A percentile compares a stretch with the other conserved stretches of the same genome.
phyloP scores from a whole-genome alignment of 1,284 basidiomycete genomes.

The Violaceomyces palustris region DNA sequence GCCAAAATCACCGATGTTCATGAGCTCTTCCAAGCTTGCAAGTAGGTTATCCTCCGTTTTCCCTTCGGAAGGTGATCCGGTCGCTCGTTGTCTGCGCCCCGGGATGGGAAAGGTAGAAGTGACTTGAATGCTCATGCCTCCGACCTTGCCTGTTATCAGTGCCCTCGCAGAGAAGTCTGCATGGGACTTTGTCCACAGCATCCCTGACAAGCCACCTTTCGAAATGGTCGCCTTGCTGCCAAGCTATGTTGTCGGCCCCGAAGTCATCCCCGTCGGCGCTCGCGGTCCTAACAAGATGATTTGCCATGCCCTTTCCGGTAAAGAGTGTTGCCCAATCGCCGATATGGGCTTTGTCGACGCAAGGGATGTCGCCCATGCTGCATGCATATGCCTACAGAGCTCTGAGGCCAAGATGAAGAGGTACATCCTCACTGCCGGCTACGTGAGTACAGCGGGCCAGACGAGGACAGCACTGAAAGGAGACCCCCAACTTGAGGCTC shows the following conservation, averaged over 20 bases:
- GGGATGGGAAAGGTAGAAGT: no score
- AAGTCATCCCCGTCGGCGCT: not conserved
- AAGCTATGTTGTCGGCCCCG: not conserved
- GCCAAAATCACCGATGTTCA: not conserved
- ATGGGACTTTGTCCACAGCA: not conserved
- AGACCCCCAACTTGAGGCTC: not conserved
- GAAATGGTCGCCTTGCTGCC: not conserved
- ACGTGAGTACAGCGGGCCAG: no score
- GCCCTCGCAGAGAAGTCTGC: slow-evolving; percentile 1
- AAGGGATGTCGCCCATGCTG: not conserved
- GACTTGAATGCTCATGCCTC: no score
- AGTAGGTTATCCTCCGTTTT: slow-evolving; percentile 1
- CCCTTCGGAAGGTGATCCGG: no score
- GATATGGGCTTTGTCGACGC: not conserved
- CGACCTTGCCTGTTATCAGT: not conserved
- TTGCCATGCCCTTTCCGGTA: not conserved
- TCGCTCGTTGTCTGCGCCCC: no score
- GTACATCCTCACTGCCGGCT: not conserved
- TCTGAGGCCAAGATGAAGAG: not conserved
- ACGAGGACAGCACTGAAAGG: no score
- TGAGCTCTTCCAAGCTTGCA: not conserved
- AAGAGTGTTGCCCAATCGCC: no score
- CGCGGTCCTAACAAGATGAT: not conserved
- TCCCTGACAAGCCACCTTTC: not conserved
- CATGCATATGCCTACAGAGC: not conserved